Evolutionary conservation across 2,329 filamentous ascomycete species (phyloP), one percentile per base, ranked within the genome.

Genomic region (Trichophyton schoenleinii): DNA sequence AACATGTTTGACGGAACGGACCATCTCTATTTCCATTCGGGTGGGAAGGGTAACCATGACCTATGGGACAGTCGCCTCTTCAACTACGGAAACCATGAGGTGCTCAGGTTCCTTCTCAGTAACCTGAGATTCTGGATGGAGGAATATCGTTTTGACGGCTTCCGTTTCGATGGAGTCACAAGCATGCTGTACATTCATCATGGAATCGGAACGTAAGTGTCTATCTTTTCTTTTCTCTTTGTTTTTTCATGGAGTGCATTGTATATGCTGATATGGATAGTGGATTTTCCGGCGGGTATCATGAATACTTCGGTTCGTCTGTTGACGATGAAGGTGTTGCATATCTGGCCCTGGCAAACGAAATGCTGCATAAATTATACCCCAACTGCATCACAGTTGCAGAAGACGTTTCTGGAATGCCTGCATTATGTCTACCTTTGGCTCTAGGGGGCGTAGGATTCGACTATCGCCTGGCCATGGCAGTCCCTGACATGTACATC

Each of bases 61-160:
- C 81, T 95, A 59, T 99, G 94, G 94, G 94, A 97, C 72, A 96
- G 90, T 74, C 84, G 94, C 63, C 78, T 99, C 61, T 99, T 99
- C 81, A 99, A 99, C 78, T 99, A 97, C 71, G 92, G 91, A 34
- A 84, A 84, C 69, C 91, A 97, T 69, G 94, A 99, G 72, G 94
- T 99, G 22, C 74, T 97, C 72, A 84, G 94, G n/a, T 99, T 99
- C 76, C 79, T 99, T 53, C 80, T 99, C 28, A 96, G 91, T 73
- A 99, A 99, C 72, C 77, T 99, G 62, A 84, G 92, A 25, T 99
- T 96, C 78, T 99, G 94, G 91, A 97, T 99, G 91, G 92, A 97
- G 61, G 91, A 96, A 75, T 99, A 96, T 70, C 79, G 85, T 46
- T 97, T 99, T 71, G 94, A 99, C 71, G 94, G 94, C 25, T 99